A percentile compares a stretch with the other conserved stretches of the same genome.
These are phyloP conservation scores for Nakataea oryzae DNA, from an alignment of 2,329 filamentous ascomycete genomes.

Conservation along the genomic window DNA sequence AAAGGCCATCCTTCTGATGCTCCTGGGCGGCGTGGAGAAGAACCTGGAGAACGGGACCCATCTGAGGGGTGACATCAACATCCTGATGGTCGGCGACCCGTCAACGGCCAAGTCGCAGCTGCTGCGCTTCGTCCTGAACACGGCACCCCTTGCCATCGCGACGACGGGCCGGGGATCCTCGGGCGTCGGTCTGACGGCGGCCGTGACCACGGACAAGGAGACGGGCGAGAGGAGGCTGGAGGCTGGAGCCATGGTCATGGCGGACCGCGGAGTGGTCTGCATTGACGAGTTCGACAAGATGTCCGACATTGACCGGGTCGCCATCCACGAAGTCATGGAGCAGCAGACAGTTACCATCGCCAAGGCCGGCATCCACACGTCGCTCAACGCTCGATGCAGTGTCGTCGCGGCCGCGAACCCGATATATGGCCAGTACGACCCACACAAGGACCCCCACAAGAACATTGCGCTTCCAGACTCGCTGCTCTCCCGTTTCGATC, in stretches of 20 bases:
- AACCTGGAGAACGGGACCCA: conserved; percentile 97
- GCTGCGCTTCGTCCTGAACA: conserved; percentile 92
- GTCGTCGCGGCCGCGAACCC: conserved; percentile 95
- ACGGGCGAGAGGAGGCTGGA: conserved; percentile 91
- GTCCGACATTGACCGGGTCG: conserved; percentile 95
- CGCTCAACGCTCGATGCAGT: conserved; percentile 90
- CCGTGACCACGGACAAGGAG: conserved; percentile 93
- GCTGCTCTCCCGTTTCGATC: conserved; percentile 93
- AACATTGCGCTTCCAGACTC: conserved; percentile 97
- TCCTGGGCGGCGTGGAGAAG: conserved; percentile 94
- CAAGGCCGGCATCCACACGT: conserved; percentile 96
- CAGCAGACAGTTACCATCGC: conserved; percentile 99
- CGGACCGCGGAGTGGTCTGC: conserved; percentile 91
- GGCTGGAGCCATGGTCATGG: conserved; percentile 97
- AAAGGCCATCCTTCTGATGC: conserved; percentile 90
- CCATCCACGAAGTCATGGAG: conserved; percentile 99
- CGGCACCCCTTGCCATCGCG: conserved; percentile 88
- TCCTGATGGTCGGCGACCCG: conserved; percentile 97
- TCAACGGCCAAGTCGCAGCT: conserved; percentile 99
- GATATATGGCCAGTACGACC: conserved; percentile 96
- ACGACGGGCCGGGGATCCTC: conserved; percentile 96
- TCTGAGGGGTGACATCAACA: conserved; percentile 96
- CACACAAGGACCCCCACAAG: conserved; percentile 96
- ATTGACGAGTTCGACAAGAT: conserved; percentile 99
- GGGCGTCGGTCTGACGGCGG: conserved; percentile 92